Evolutionary conservation across 2,329 filamentous ascomycete genomes (phyloP), one percentile per base, ranked within the genome.

Genomic region (Magnaporthiopsis rhizophila): DNA sequence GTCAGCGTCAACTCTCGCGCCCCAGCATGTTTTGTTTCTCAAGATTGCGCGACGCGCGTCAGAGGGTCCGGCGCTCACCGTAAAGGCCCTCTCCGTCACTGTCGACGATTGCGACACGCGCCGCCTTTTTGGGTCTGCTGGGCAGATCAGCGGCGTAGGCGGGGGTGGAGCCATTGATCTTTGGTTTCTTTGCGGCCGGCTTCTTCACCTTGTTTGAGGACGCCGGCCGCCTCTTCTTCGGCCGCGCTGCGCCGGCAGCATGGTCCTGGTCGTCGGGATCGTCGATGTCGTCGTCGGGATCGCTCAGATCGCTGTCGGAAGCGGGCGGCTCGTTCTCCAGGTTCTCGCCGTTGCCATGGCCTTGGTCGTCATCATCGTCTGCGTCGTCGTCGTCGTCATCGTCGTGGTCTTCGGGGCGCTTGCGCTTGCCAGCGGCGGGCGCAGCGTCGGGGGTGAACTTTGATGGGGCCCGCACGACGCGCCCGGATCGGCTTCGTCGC

Each of bases 401-500:
- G 28, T 72, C 77, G 45, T 53, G 18, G 45, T n/a, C 45, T n/a
- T 53, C 45, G 21, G 53, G 62, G 69, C 70, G 63, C 76, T 89
- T 88, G 74, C 86, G 82, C 76, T 88, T 88, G 62, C 80, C 72
- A 59, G 76, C 72, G 58, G 78, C 77, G 59, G 76, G 69, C 64
- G 77, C 71, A 69, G 79, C 77, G 66, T 87, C 82, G 64, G 84
- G 81, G 65, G 78, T 78, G 75, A 86, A 88, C 73, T 87, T 87
- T 72, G 81, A 74, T 59, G 86, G 85, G 50, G 79, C 80, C 72
- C 79, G 84, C 67, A 85, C 81, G 78, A 86, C 86, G 84, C 86
- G 86, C 85, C 86, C 85, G 53, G 87, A 90, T 69, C 86, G 85
- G 75, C 88, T 87, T 80, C 83, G 82, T 76, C 81, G 79, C 71